These are phyloP conservation scores for Metroxylon sagu DNA, from an alignment of 176 grass and related monocot species.

Conservation along the genomic window DNA sequence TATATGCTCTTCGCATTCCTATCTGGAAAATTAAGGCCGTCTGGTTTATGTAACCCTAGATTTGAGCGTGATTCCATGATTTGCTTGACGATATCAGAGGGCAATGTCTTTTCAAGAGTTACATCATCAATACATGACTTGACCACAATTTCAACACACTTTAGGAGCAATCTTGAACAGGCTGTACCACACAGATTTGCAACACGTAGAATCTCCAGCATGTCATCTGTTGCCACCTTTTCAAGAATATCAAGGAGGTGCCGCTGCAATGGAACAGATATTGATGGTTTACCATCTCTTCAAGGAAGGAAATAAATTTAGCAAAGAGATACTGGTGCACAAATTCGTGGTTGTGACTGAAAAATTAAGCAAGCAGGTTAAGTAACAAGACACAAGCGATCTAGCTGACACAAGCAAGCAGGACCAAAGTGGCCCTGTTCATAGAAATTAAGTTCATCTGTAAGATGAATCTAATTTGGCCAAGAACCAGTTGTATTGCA, in stretches of 20 bases:
- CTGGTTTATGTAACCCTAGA: background rate
- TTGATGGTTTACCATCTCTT: background rate
- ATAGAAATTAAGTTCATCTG: too few relatives aligned
- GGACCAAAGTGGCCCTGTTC: too few relatives aligned
- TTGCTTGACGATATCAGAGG: background rate
- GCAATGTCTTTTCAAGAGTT: slow-evolving; percentile 6
- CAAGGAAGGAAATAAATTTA: background rate
- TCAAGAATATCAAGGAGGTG: slow-evolving; percentile 10
- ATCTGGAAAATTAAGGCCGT: background rate
- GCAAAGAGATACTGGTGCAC: background rate
- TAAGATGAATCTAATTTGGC: too few relatives aligned
- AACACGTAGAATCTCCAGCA: background rate
- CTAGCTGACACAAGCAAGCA: too few relatives aligned
- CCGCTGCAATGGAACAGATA: slow-evolving; percentile 9
- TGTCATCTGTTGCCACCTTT: slow-evolving; percentile 5
- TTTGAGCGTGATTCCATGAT: background rate
- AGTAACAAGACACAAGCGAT: background rate
- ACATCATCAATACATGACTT: background rate
- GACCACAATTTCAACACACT: background rate
- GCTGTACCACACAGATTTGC: background rate
- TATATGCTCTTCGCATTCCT: slow-evolving; percentile 6
- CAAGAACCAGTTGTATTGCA: too few relatives aligned
- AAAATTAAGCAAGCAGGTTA: background rate
- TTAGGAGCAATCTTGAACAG: background rate
- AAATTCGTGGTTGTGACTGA: background rate